Percentiles rank a stretch among this genome's conserved stretches.
Conservation (phyloP, 2,329 filamentous ascomycete species). For the Hyphodiscus sp. region DNA sequence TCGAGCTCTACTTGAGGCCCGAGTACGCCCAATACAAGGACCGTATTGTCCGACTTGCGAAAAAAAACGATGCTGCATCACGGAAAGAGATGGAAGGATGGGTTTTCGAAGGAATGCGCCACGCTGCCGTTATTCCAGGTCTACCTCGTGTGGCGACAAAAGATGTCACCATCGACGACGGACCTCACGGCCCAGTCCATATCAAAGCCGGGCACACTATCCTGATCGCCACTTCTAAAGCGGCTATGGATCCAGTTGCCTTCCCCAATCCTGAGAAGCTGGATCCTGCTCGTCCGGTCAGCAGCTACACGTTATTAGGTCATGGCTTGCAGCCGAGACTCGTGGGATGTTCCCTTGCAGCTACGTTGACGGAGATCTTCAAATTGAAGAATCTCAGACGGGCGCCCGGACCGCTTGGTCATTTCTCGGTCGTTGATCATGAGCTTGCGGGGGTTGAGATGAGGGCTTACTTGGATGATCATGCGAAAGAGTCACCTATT, state of each 20-base stretch:
- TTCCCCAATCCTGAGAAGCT: slow-evolving; percentile 34
- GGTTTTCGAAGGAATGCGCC: slow-evolving; percentile 49
- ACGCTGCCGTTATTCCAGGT: slow-evolving; percentile 45
- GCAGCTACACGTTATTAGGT: slow-evolving; percentile 35
- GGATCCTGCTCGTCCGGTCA: slow-evolving; percentile 29
- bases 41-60: slow-evolving; percentile 43
- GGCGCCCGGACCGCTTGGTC: slow-evolving; percentile 24
- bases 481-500: slow-evolving; percentile 39
- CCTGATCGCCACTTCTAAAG: slow-evolving; percentile 37
- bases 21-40: slow-evolving; percentile 44
- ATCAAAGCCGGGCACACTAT: slow-evolving; percentile 39
- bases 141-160: slow-evolving; percentile 42
- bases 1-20: slow-evolving; percentile 44
- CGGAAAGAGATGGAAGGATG: slow-evolving; percentile 44
- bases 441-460: slow-evolving; percentile 41
- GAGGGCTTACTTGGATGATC: slow-evolving; percentile 42
- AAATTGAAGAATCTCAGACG: slow-evolving; percentile 37
- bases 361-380: slow-evolving; percentile 39
- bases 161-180: slow-evolving; percentile 38
- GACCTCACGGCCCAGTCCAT: slow-evolving; percentile 38
- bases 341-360: slow-evolving; percentile 34
- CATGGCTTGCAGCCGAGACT: slow-evolving; percentile 34
- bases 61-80: slow-evolving; percentile 36
- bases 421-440: slow-evolving; percentile 32
- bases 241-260: slow-evolving; percentile 32